These are phyloP conservation scores for Aspergillus bombycis DNA, from an alignment of 2,329 filamentous ascomycete genomes.

Conservation along the genomic window DNA sequence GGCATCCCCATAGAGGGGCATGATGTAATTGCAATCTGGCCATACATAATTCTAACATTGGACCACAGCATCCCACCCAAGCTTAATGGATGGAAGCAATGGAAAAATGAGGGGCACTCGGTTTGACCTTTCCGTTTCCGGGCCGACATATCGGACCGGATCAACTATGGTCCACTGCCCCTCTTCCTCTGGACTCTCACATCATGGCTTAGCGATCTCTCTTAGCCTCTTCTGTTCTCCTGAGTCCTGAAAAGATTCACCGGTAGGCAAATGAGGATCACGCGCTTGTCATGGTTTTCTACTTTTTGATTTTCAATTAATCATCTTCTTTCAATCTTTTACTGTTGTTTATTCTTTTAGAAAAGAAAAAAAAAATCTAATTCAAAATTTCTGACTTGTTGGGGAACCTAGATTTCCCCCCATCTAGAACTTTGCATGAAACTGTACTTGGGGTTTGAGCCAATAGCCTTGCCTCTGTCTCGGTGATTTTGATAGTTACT, in stretches of 20 bases:
- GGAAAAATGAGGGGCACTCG: slow-evolving; percentile 18
- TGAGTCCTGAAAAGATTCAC: slow-evolving; percentile 25
- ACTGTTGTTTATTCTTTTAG: slow-evolving; percentile 2
- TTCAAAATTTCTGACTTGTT: neutral
- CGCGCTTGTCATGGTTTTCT: slow-evolving; percentile 18
- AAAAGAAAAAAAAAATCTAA: neutral
- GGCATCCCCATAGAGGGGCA: slow-evolving; percentile 3
- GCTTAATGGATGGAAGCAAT: neutral
- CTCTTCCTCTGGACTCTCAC: slow-evolving; percentile 4
- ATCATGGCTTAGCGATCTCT: neutral
- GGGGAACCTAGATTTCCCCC: neutral
- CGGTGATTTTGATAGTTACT: neutral
- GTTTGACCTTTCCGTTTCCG: slow-evolving; percentile 22
- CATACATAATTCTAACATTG: neutral
- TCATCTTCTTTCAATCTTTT: slow-evolving; percentile 1
- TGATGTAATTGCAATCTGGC: slow-evolving; percentile 20
- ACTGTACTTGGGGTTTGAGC: neutral
- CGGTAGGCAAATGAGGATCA: slow-evolving; percentile 22
- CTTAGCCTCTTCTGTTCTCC: slow-evolving; percentile 18
- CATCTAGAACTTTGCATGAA: neutral
- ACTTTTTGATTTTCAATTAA: neutral
- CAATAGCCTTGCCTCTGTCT: neutral
- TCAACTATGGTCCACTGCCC: slow-evolving; percentile 18
- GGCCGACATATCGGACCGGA: slow-evolving; percentile 14
- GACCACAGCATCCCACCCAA: slow-evolving; percentile 13